Conservation (phyloP, 208 protist genomes). For the Leishmania gerbilli region DNA sequence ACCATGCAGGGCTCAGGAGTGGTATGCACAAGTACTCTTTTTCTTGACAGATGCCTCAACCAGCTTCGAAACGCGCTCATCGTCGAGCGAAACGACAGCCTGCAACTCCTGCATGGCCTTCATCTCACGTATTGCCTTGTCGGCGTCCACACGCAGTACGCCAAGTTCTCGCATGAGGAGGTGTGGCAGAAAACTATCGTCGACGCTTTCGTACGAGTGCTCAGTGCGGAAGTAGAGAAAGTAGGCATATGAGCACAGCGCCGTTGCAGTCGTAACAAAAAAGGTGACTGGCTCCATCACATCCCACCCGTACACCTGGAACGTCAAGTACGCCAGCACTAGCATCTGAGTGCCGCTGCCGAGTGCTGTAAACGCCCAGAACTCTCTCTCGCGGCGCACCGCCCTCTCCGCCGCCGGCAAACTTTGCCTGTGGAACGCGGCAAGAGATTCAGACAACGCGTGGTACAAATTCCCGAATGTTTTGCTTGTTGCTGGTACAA, state of each 20-base stretch:
- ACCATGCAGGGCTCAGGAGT: not conserved
- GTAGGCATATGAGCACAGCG: slow-evolving; percentile 57
- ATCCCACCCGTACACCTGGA: slow-evolving; percentile 81
- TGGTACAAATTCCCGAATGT: not conserved
- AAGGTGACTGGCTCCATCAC: slow-evolving; percentile 86
- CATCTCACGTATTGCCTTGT: slow-evolving; percentile 25
- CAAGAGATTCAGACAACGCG: slow-evolving; percentile 5
- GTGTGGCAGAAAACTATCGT: slow-evolving; percentile 50
- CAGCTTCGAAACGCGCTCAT: slow-evolving; percentile 21
- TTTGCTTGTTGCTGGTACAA: slow-evolving; percentile 26
- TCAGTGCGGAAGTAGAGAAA: slow-evolving; percentile 55
- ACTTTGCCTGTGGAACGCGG: not conserved
- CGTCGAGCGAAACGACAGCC: slow-evolving; percentile 9
- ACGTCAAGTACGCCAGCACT: slow-evolving; percentile 75
- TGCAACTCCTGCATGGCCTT: slow-evolving; percentile 32
- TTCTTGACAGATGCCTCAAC: slow-evolving; percentile 13
- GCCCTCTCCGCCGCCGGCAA: slow-evolving; percentile 16
- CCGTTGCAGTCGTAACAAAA: slow-evolving; percentile 68
- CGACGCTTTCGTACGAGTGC: slow-evolving; percentile 53
- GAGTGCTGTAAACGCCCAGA: slow-evolving; percentile 67
- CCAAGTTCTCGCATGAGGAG: slow-evolving; percentile 34
- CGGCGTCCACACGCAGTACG: slow-evolving; percentile 10
- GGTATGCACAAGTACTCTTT: not conserved
- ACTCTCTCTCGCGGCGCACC: slow-evolving; percentile 40
- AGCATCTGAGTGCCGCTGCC: slow-evolving; percentile 72